Evolutionary conservation across 331 rosid genomes (phyloP).

Genomic region (Cydonia oblonga): DNA sequence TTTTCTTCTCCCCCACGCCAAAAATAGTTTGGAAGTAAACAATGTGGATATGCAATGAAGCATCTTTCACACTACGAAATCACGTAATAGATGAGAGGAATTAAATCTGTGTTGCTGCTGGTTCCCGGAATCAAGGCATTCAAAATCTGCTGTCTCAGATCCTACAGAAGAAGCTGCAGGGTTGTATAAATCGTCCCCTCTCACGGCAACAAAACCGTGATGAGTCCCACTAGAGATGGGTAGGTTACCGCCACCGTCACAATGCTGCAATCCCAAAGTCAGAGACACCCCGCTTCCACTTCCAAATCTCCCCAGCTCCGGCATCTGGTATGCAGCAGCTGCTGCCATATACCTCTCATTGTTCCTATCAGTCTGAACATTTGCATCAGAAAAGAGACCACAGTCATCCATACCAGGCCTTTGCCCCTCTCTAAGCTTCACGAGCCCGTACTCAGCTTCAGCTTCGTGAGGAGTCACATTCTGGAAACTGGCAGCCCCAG

Average conservation of each 20-base stretch:
- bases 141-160: conserved; percentile 43
- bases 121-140: conserved; percentile 36
- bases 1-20: background rate
- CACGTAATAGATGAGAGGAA: conserved; percentile 45
- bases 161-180: conserved; percentile 37
- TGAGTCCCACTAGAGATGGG: conserved; percentile 38
- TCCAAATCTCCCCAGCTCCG: conserved; percentile 49
- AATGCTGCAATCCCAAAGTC: conserved; percentile 68
- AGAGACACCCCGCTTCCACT: conserved; percentile 53
- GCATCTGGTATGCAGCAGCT: conserved; percentile 43
- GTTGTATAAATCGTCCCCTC: conserved; percentile 44
- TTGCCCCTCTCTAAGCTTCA: conserved; percentile 32
- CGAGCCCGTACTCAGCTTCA: conserved; percentile 26
- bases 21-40: conserved; percentile 1
- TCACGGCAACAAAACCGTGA: conserved; percentile 40
- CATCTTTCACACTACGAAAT: conserved; percentile 46
- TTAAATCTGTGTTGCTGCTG: conserved; percentile 46
- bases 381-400: conserved; percentile 28
- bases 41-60: conserved; percentile 13
- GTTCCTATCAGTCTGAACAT: conserved; percentile 31
- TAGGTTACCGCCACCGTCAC: conserved; percentile 46
- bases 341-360: conserved; percentile 40
- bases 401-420: conserved; percentile 37
- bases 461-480: conserved; percentile 17
- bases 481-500: conserved; percentile 24